Percentiles rank a stretch among this genome's conserved stretches.
phyloP scores from a whole-genome alignment of 345 rosid species.

The Luvunga scandens region DNA sequence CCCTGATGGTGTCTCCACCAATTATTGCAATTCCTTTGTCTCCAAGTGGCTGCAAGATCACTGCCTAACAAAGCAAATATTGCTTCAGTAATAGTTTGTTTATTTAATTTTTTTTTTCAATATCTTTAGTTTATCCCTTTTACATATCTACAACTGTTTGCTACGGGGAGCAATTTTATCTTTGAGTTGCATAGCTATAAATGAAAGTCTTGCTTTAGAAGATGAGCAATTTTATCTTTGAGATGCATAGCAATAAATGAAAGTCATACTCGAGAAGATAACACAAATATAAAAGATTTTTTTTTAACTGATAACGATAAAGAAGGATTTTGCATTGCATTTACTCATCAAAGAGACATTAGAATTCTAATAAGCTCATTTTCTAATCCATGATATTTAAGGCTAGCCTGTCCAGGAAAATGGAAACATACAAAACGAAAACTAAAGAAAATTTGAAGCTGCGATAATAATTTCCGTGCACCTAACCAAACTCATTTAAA shows the following conservation, averaged over 20 bases:
- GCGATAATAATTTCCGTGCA: not conserved
- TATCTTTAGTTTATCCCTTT: not conserved
- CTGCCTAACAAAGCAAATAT: constrained; percentile 52
- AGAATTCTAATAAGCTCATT: not conserved
- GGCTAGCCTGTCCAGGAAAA: not conserved
- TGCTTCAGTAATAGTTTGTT: constrained; percentile 9
- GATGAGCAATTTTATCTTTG: too few species aligned
- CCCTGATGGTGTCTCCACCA: constrained; percentile 91
- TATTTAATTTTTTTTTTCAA: not conserved
- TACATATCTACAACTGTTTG: not conserved
- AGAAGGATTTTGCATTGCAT: not conserved
- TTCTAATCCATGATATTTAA: not conserved
- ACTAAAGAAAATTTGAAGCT: not conserved
- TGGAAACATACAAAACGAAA: not conserved
- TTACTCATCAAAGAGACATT: not conserved
- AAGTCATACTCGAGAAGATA: not conserved
- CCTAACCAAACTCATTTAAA: not conserved
- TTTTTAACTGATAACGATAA: not conserved
- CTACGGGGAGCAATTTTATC: not conserved
- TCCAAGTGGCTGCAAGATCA: constrained; percentile 90
- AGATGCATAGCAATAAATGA: not conserved
- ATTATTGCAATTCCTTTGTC: constrained; percentile 68
- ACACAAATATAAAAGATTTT: not conserved
- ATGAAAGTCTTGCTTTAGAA: too few species aligned
- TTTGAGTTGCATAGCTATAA: not conserved